These are phyloP conservation scores for Didymella arachidicola DNA, from an alignment of 2,329 filamentous ascomycete genomes.

Conservation along the genomic window DNA sequence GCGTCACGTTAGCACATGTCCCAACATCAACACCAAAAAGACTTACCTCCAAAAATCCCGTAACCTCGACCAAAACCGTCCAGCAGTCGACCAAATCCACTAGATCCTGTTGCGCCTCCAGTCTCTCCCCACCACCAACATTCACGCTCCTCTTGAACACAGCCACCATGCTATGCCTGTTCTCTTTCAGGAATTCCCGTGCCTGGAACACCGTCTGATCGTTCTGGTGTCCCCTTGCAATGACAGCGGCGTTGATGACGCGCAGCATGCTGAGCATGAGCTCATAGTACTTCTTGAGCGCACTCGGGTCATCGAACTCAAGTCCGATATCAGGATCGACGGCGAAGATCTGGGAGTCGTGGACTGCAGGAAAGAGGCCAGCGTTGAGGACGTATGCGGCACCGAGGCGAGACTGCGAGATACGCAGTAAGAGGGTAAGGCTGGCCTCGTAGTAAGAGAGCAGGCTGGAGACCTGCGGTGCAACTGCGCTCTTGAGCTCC, in stretches of 20 bases:
- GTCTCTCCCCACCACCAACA: slow-evolving; percentile 63
- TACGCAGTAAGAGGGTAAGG: slow-evolving; percentile 80
- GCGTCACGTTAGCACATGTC: slow-evolving; percentile 19
- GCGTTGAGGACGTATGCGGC: slow-evolving; percentile 88
- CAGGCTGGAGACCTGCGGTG: slow-evolving; percentile 61
- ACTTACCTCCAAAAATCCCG: slow-evolving; percentile 82
- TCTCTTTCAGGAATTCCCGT: slow-evolving; percentile 79
- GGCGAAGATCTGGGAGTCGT: slow-evolving; percentile 82
- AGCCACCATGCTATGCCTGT: slow-evolving; percentile 83
- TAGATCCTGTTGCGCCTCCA: slow-evolving; percentile 70
- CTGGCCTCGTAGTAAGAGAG: slow-evolving; percentile 74
- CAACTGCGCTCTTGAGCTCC: slow-evolving; percentile 61
- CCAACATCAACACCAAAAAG: background rate
- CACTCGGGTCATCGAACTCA: slow-evolving; percentile 71
- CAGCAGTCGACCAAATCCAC: slow-evolving; percentile 84
- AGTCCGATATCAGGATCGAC: slow-evolving; percentile 93
- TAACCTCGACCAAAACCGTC: slow-evolving; percentile 81
- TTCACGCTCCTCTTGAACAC: slow-evolving; percentile 90
- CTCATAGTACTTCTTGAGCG: slow-evolving; percentile 82
- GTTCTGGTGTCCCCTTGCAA: slow-evolving; percentile 84
- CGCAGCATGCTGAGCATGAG: slow-evolving; percentile 82
- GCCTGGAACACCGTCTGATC: slow-evolving; percentile 75
- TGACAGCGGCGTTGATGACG: slow-evolving; percentile 80
- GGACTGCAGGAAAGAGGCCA: slow-evolving; percentile 82
- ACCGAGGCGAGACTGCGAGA: slow-evolving; percentile 84